Evolutionary conservation across 2,329 filamentous ascomycete species (phyloP), one percentile per base, ranked within the genome.

Genomic region (Xylaria sp.): DNA sequence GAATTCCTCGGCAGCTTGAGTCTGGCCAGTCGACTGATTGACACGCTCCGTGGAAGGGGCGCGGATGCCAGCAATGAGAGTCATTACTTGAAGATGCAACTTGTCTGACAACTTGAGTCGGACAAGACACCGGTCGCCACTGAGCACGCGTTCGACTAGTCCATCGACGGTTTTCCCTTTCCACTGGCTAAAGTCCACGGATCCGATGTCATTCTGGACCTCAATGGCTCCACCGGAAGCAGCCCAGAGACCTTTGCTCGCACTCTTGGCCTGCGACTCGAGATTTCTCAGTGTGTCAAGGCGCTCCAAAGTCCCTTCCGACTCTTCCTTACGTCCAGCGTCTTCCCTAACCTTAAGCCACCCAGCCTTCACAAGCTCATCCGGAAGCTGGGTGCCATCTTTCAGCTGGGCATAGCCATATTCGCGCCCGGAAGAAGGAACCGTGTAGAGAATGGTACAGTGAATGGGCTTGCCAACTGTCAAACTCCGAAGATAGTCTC

Each of bases 311-410:
- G 91, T 86, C 60, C 94, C 91, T 66, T 96, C 92, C 1, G 91
- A 90, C 68, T 98, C 94, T 73, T 98, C 94, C 78, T 95, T 96
- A 73, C 92, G 91, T 70, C 94, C 94, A 68, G 95, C 94, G 81
- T 99, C 96, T 76, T 99, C 96, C 72, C 96, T 90, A 69, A 99
- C 88, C 83, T 96, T 97, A 71, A 94, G 84, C 94, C 94, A 98
- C 73, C 96, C 96, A 76, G 94, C 93, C 78, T 93, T 90, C 72
- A 98, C 89, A 66, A 92, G 87, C 71, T 92, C 89, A 72, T 98
- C 94, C 21, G 96, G 94, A 60, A 99, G 82, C 65, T 88, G 84
- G 37, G 89, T 89, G 59, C 93, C 93, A 76, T 93, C 91, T 70
- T 91, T 90, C 62, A 98, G 85, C 71, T 88, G 88, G 69, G 93